Evolutionary conservation across 1,284 basidiomycete genomes (phyloP).

Genomic region (Apiotrichum montevideense): DNA sequence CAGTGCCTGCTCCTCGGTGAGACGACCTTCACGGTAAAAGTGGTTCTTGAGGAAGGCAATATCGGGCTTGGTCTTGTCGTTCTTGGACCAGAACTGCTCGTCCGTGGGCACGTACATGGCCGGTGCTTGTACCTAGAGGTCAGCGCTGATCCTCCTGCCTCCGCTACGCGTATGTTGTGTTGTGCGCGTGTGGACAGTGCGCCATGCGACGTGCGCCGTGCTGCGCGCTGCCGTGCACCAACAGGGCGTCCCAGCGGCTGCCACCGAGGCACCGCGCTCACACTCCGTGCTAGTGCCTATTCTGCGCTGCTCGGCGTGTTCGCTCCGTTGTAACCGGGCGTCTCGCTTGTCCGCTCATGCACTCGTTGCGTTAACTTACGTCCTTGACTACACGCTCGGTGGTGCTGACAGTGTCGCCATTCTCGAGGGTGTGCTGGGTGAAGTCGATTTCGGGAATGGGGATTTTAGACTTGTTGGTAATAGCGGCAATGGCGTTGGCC

Average conservation of each 20-base stretch:
- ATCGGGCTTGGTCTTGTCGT: constrained; percentile 82
- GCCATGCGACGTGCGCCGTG: too few relatives aligned
- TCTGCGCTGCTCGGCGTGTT: too few relatives aligned
- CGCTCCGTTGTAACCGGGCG: too few relatives aligned
- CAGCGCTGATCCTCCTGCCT: background rate
- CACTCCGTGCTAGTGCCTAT: too few relatives aligned
- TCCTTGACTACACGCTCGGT: constrained; percentile 49
- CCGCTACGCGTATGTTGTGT: too few relatives aligned
- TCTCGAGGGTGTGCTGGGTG: constrained; percentile 80
- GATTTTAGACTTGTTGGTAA: constrained; percentile 41
- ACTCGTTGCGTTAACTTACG: constrained; percentile 28
- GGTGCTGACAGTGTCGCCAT: constrained; percentile 70
- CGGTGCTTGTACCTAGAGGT: constrained; percentile 76
- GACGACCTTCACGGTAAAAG: constrained; percentile 89
- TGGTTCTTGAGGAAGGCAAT: constrained; percentile 97
- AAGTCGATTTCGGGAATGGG: constrained; percentile 70
- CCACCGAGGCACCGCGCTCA: too few relatives aligned
- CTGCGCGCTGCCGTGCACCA: too few relatives aligned
- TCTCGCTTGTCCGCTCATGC: too few relatives aligned
- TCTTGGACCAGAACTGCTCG: constrained; percentile 84
- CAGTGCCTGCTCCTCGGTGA: constrained; percentile 84
- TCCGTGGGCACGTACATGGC: constrained; percentile 87
- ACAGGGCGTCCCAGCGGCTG: too few relatives aligned
- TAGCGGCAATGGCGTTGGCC: constrained; percentile 43
- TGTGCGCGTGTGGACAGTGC: too few relatives aligned